Percentiles rank a stretch among this genome's conserved stretches.
phyloP scores from a whole-genome alignment of 495 filamentous ascomycete species.

The Opeltia flavorubescens region DNA sequence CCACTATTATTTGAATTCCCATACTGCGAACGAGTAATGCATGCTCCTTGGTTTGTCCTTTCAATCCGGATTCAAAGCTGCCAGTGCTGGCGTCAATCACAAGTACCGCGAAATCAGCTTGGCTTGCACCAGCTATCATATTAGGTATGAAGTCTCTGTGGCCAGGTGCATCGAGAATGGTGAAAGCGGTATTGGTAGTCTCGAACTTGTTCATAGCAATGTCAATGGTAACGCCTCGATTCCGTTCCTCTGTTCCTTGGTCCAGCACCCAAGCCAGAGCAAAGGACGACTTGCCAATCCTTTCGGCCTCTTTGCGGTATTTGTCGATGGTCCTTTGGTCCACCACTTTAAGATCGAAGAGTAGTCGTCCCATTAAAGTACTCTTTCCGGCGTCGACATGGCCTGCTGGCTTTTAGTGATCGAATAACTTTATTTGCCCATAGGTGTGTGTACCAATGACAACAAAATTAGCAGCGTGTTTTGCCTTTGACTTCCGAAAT shows the following conservation, averaged over 20 bases:
- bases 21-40: constrained; percentile 80
- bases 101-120: constrained; percentile 91
- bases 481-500: constrained; percentile 58
- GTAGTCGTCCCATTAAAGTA: constrained; percentile 89
- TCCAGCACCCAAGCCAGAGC: constrained; percentile 94
- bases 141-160: constrained; percentile 95
- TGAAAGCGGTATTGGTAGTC: constrained; percentile 73
- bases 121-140: constrained; percentile 94
- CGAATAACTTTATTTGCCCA: not conserved
- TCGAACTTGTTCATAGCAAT: constrained; percentile 90
- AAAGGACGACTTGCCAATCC: constrained; percentile 88
- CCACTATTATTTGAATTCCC: constrained; percentile 74
- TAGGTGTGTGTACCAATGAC: constrained; percentile 57
- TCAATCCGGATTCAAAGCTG: constrained; percentile 84
- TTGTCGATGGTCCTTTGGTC: constrained; percentile 77
- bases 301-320: constrained; percentile 76
- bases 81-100: constrained; percentile 83
- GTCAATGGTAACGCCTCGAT: constrained; percentile 89
- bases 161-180: constrained; percentile 88
- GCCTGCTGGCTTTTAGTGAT: constrained; percentile 31
- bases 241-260: constrained; percentile 74
- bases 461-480: constrained; percentile 83
- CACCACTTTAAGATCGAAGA: constrained; percentile 77
- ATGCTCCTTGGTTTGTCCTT: constrained; percentile 90
- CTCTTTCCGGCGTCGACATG: constrained; percentile 97